Conservation (phyloP, 306 rosid species). For the Hippophae rhamnoides region DNA sequence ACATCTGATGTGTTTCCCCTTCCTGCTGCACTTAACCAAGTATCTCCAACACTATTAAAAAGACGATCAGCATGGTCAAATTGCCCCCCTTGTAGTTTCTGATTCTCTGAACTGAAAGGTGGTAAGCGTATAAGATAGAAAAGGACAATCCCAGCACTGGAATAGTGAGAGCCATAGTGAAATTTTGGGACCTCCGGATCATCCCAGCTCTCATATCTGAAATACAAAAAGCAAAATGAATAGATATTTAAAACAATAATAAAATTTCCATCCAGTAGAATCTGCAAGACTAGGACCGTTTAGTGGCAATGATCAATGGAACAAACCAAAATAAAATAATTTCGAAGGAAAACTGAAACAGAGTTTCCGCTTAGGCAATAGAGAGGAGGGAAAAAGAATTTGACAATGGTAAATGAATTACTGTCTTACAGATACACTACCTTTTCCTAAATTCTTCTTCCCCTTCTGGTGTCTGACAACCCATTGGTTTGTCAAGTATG, state of each 20-base stretch:
- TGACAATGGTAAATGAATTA: no score
- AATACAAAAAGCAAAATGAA: conserved; percentile 9
- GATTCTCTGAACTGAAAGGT: conserved; percentile 90
- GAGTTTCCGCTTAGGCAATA: no score
- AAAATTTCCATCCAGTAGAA: no score
- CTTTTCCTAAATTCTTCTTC: conserved; percentile 93
- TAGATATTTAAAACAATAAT: not conserved
- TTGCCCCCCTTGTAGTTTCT: conserved; percentile 98
- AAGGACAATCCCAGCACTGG: conserved; percentile 99
- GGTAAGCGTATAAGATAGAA: conserved; percentile 96
- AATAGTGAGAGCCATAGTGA: conserved; percentile 98
- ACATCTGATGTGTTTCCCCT: conserved; percentile 98
- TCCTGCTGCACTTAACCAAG: conserved; percentile 98
- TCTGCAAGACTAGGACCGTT: no score
- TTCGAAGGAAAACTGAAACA: no score
- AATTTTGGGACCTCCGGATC: conserved; percentile 99
- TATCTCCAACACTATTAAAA: conserved; percentile 86
- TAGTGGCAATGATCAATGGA: no score
- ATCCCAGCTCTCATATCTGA: conserved; percentile 97
- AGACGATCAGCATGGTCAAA: conserved; percentile 99
- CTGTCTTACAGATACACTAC: conserved; percentile 25
- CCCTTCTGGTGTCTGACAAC: conserved; percentile 98
- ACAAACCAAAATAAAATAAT: no score
- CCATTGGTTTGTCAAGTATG: conserved; percentile 84
- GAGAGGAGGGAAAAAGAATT: no score